These are phyloP conservation scores for Hemisphaericaspora xylofermentans DNA, from an alignment of 1,139 yeast genomes.

Conservation along the genomic window DNA sequence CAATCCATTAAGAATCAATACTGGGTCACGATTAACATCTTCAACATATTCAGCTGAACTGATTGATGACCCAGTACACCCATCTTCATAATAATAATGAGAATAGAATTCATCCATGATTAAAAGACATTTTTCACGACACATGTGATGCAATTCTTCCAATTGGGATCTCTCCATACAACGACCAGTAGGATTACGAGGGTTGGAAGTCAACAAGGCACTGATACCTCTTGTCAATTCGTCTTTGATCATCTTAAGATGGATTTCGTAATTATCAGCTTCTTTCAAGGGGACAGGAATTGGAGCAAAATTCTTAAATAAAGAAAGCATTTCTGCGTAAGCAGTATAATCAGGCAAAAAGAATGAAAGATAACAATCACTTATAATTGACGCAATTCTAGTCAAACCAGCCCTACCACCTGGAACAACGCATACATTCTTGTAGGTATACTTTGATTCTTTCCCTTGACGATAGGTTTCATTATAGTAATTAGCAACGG, in stretches of 20 bases:
- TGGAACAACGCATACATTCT: constrained; percentile 67
- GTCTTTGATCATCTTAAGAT: constrained; percentile 52
- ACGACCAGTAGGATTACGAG: constrained; percentile 68
- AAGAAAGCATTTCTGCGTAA: constrained; percentile 68
- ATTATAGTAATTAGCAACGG: constrained; percentile 63
- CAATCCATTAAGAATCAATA: constrained; percentile 60
- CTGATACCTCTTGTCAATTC: constrained; percentile 64
- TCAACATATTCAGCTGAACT: constrained; percentile 56
- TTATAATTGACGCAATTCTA: constrained; percentile 63
- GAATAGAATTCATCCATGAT: constrained; percentile 72
- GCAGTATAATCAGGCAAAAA: constrained; percentile 72
- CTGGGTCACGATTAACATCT: constrained; percentile 63
- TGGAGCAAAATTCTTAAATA: constrained; percentile 66
- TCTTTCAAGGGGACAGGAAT: constrained; percentile 67
- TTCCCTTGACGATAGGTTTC: constrained; percentile 53
- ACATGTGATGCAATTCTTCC: constrained; percentile 52
- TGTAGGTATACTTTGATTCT: constrained; percentile 58
- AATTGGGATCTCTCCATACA: constrained; percentile 55
- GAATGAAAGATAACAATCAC: constrained; percentile 62
- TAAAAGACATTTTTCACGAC: constrained; percentile 56
- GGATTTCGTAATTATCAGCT: constrained; percentile 59
- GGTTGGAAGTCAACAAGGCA: constrained; percentile 62
- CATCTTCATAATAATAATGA: constrained; percentile 61
- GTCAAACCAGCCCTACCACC: constrained; percentile 72
- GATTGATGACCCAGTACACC: constrained; percentile 55